Base-by-base conservation (phyloP, 208 protist species). In the Leishmania turanica region DNA sequence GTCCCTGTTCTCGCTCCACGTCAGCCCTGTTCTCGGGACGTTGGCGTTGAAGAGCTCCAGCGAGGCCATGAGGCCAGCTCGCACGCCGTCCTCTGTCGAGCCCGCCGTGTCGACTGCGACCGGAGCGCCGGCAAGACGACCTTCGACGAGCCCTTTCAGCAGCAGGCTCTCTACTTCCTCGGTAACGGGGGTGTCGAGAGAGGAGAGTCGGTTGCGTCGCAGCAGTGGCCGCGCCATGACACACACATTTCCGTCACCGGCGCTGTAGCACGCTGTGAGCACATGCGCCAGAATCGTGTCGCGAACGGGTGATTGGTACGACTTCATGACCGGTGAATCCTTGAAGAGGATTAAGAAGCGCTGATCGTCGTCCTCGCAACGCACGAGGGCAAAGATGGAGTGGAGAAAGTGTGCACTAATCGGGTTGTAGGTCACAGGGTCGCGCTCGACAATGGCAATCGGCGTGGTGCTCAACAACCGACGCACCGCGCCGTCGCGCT, bases 21-120 rank as follows among this genome's bases (percentile, higher is more conserved):
- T 87, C 45, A 98, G 90, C 1, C 97, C 97, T n/a, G 70, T 93
- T 49, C 77, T 72, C 31, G 95, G 92, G 21, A 99, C 88, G 79
- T 98, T 98, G 21, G 93, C 89, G 81, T 98, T 98, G 82, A 99
- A 98, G 78, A 95, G 94, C 54, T 90, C 84, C 24, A 96, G 77
- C 37, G 83, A 76, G 2, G 83, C 56, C 7, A 83, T 51, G 2
- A 87, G 75, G 2, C 68, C 74, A 0, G 79, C 83, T 3, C 77
- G 75, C 11, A 77, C 70, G 68, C 65, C 75, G 51, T 37, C 47
- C 24, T 15, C 69, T 37, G 69, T 64, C 24, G 8, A 15, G 42
- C 17, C 24, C n/a, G 21, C 9, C 49, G 21, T 31, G 69, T 49
- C 79, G 1, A 24, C 73, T 2, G 70, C 9, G 24, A 42, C 64